Conservation (phyloP, 2,329 filamentous ascomycete species). For the Blastomyces percursus region DNA sequence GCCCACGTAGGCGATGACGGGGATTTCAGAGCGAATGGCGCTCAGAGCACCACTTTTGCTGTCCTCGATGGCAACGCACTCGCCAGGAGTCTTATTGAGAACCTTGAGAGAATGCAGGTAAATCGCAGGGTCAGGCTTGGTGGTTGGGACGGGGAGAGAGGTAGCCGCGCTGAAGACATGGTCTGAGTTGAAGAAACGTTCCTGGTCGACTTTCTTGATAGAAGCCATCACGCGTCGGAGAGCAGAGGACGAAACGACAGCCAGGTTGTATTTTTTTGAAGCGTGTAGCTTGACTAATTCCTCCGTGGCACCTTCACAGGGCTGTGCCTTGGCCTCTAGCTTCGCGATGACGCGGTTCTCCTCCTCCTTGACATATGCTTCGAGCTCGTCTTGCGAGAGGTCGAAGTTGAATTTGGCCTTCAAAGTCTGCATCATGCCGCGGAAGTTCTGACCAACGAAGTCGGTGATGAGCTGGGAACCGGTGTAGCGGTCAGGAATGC, state of each 20-base stretch:
- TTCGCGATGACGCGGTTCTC: slow-evolving; percentile 76
- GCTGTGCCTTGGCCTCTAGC: slow-evolving; percentile 55
- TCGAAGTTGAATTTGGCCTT: slow-evolving; percentile 65
- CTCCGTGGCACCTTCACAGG: slow-evolving; percentile 57
- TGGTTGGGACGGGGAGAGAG: slow-evolving; percentile 65
- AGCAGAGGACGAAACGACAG: slow-evolving; percentile 73
- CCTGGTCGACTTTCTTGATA: slow-evolving; percentile 67
- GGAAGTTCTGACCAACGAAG: slow-evolving; percentile 92
- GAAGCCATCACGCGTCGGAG: slow-evolving; percentile 66
- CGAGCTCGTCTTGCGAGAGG: slow-evolving; percentile 56
- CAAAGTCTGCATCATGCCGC: slow-evolving; percentile 72
- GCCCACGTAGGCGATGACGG: slow-evolving; percentile 74
- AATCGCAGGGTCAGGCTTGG: slow-evolving; percentile 83
- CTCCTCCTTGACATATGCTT: slow-evolving; percentile 63
- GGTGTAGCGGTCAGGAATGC: slow-evolving; percentile 59
- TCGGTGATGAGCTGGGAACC: slow-evolving; percentile 67
- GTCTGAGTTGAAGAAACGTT: slow-evolving; percentile 65
- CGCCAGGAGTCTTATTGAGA: slow-evolving; percentile 57
- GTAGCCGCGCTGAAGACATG: slow-evolving; percentile 74
- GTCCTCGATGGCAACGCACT: slow-evolving; percentile 78
- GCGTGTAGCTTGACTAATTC: slow-evolving; percentile 55
- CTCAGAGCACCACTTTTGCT: slow-evolving; percentile 74
- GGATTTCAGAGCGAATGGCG: slow-evolving; percentile 65
- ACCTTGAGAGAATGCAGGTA: slow-evolving; percentile 67
- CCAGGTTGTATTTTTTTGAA: slow-evolving; percentile 56